Base-by-base conservation (phyloP, 495 filamentous ascomycete species). In the Penicillium arizonense region DNA sequence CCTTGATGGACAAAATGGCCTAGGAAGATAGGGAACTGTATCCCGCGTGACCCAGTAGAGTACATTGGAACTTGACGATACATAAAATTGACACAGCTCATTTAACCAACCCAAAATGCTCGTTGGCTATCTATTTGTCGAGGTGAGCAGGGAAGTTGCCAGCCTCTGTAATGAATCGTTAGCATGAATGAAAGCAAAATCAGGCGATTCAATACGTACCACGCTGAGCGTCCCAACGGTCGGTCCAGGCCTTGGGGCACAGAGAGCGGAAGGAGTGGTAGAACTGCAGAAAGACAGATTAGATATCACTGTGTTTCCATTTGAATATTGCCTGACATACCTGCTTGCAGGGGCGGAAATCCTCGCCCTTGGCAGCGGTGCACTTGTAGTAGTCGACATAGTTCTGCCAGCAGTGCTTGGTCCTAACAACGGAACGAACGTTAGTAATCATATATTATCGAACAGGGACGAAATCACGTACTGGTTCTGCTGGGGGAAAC, bases 341-440 rank as follows among this genome's bases (percentile, higher is more conserved):
- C 83, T 98, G 95, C 69, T 86, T 87, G 87, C 95, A 99, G 44
- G 95, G 95, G 56, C 88, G 84, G 74, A 97, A 99, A 70, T 97
- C 95, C 78, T 99, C 95, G 73, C 95, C 95, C 84, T 97, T 97
- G 72, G 92, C 93, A 70, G 88, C 77, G 73, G 96, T 87, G 79
- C 95, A 99, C 83, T 97, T 99, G 85, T 99, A 86, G 83, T 99
- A 97, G 77, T 99, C 95, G 81, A 99, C 95, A 77, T 99, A 99
- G 82, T 98, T 94, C 68, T 96, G 92, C 92, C 92, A 96, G 88
- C 90, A 97, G 74, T 88, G 85, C 78, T 88, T 87, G 69, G 85
- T 87, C 71, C 81, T 84, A 46, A 2, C 28, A 26, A 41, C 11
- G 7, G 14, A 37, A 50, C 44, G n/a, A 14, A 47, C 4, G 44